Base-by-base conservation (phyloP, 768 basidiomycete genomes). In the Rhizopogon vinicolor region DNA sequence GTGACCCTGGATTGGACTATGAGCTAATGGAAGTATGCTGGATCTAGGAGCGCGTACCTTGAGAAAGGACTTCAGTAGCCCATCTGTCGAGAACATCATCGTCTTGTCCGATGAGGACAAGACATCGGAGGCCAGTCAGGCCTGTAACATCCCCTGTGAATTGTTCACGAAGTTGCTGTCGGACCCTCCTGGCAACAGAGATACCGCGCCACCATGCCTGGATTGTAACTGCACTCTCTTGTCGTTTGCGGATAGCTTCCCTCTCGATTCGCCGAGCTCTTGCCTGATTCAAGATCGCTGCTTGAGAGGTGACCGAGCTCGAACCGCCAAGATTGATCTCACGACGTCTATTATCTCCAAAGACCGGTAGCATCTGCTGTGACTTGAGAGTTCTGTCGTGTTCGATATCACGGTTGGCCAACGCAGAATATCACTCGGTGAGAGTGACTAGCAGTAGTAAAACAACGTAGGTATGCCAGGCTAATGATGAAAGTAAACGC, bases 281-380 rank as follows among this genome's bases (percentile, higher is more conserved):
- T 18, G 85, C 89, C 51, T 80, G 75, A 61, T 80, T 77, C 46
- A 91, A 72, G 63, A 93, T 79, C 37, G 79, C 72, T 13, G 77
- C 69, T 41, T 84, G 79, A 0, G 81, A 78, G 6, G 82, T 63
- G 2, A 75, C 77, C 18, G 78, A 67, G 0, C 75, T 78, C 1
- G 79, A 68, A 2, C 91, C 91, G 14, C 91, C 91, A 18, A 92
- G 78, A 65, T 92, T 91, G 60, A 92, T 92, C 61, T 79, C 77
- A 43, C 85, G 79, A 53, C 82, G 76, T 45, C 73, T 68, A 43
- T 85, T 79, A 62, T 77, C 74, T 39, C 75, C 78, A 60, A 84
- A 82, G 44, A 83, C 48, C 14, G 78, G 76, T 52, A 77, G 64
- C 71, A 75, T 75, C 22, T 44, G 29, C 37, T 35, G 46, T 22